phyloP scores from a whole-genome alignment of 352 stramenopile species.

The Globisporangium recalcitrans region DNA sequence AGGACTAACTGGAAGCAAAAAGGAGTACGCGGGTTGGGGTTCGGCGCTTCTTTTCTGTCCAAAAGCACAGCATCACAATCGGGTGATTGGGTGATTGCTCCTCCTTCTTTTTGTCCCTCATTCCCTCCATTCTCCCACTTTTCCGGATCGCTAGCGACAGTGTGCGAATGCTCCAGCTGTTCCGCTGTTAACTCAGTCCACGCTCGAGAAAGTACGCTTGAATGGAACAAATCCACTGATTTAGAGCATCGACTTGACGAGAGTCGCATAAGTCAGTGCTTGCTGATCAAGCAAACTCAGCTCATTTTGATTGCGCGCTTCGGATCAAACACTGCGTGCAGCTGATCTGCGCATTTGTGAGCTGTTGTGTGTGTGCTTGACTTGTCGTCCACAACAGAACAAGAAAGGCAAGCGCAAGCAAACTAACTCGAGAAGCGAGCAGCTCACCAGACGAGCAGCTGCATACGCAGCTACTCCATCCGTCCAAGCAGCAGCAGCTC shows the following conservation, averaged over 20 bases:
- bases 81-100: background rate
- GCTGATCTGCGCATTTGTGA: background rate
- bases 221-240: background rate
- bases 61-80: background rate
- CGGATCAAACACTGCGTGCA: background rate
- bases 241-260: too few relatives aligned
- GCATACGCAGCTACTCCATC: background rate
- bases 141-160: background rate
- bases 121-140: background rate
- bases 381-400: background rate
- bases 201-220: background rate
- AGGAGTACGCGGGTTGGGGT: background rate
- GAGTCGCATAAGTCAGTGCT: too few relatives aligned
- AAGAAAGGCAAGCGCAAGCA: conserved; percentile 4
- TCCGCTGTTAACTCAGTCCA: too few relatives aligned
- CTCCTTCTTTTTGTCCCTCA: background rate
- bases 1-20: background rate
- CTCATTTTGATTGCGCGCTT: background rate
- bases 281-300: background rate
- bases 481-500: background rate
- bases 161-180: too few relatives aligned
- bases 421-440: background rate
- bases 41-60: background rate
- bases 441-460: background rate
- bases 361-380: background rate